Evolutionary conservation across 345 rosid genomes (phyloP).

Genomic region (Hibiscus syriacus): DNA sequence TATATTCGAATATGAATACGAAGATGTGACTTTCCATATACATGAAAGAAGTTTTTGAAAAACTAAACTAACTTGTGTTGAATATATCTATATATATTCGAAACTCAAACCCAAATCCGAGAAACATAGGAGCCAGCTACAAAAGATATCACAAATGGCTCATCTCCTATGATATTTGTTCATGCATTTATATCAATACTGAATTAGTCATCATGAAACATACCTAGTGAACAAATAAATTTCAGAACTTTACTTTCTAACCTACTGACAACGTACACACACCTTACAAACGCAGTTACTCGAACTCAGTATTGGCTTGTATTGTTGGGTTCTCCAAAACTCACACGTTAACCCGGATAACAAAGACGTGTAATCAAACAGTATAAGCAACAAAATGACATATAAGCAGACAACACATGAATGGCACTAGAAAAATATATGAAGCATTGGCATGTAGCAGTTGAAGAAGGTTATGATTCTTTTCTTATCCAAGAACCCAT

Average conservation of each 20-base stretch:
- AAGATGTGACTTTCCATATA: too few species aligned
- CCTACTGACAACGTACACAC: too few species aligned
- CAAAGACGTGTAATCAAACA: background rate
- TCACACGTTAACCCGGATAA: background rate
- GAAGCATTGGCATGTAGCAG: too few species aligned
- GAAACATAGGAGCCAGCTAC: background rate
- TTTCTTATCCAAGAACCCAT: constrained; percentile 4
- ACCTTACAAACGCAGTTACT: too few species aligned
- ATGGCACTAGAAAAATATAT: background rate
- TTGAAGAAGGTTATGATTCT: constrained; percentile 1
- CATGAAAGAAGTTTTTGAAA: too few species aligned
- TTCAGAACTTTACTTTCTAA: too few species aligned
- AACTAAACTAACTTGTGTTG: too few species aligned
- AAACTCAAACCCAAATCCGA: background rate
- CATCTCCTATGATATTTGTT: background rate
- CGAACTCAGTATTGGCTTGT: too few species aligned
- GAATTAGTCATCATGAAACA: background rate
- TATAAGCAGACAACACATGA: background rate
- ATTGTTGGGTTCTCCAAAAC: too few species aligned
- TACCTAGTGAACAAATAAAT: background rate
- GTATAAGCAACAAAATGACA: background rate
- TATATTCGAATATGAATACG: too few species aligned
- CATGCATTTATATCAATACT: background rate
- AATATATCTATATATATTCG: too few species aligned
- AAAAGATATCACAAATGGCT: background rate